A percentile compares a stretch with the other conserved stretches of the same genome.
These are phyloP conservation scores for Ulmus americana DNA, from an alignment of 331 rosid species.

Conservation along the genomic window DNA sequence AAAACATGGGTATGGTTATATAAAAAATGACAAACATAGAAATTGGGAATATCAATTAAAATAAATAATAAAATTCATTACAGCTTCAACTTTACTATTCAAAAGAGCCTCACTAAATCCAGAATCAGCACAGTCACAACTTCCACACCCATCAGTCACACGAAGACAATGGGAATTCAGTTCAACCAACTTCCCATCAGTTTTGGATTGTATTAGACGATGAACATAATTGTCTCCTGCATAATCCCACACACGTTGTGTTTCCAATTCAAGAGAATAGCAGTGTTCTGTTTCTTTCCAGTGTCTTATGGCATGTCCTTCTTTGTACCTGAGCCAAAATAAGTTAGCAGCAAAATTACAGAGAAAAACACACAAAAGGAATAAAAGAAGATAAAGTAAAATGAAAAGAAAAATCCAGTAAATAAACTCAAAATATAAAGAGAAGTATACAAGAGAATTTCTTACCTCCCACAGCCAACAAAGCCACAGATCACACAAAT, in stretches of 20 bases:
- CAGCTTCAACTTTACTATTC: constrained; percentile 92
- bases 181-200: constrained; percentile 90
- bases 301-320: constrained; percentile 86
- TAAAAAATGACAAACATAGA: constrained; percentile 1
- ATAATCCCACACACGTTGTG: constrained; percentile 92
- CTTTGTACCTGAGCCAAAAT: constrained; percentile 58
- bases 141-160: constrained; percentile 49
- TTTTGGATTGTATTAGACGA: constrained; percentile 86
- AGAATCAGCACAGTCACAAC: constrained; percentile 64
- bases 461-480: constrained; percentile 96
- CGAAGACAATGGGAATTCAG: constrained; percentile 62
- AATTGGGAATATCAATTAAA: constrained; percentile 5
- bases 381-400: not conserved
- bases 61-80: constrained; percentile 35
- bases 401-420: not conserved
- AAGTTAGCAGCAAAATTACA: not conserved
- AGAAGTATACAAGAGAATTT: constrained; percentile 5
- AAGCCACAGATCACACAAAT: constrained; percentile 92
- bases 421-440: not conserved
- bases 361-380: not conserved
- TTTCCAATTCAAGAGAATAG: constrained; percentile 89
- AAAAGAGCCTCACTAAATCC: constrained; percentile 68
- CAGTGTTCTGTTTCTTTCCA: constrained; percentile 97
- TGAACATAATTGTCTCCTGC: constrained; percentile 95
- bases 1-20: constrained; percentile 8